These are phyloP conservation scores for Buddleja alternifolia DNA, from an alignment of 257 asterid species.

Conservation along the genomic window DNA sequence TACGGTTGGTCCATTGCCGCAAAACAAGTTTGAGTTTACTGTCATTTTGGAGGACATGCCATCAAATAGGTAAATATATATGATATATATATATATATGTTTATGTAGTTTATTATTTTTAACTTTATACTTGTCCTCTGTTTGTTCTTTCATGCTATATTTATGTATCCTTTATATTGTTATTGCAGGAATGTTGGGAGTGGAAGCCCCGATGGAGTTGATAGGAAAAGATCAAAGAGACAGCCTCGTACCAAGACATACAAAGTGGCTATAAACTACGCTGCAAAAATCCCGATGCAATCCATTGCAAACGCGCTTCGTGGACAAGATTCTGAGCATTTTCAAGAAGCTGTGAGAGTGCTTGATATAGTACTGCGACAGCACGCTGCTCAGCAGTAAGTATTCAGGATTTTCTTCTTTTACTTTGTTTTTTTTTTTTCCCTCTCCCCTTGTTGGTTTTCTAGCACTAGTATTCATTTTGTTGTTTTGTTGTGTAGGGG, in stretches of 20 bases:
- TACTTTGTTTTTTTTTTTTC: too few relatives aligned
- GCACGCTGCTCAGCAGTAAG: slow-evolving; percentile 63
- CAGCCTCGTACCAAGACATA: slow-evolving; percentile 53
- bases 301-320: slow-evolving; percentile 56
- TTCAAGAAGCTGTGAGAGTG: slow-evolving; percentile 80
- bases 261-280: slow-evolving; percentile 61
- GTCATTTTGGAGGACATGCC: slow-evolving; percentile 56
- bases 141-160: background rate
- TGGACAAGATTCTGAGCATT: slow-evolving; percentile 67
- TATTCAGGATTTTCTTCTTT: background rate
- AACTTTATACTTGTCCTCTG: background rate
- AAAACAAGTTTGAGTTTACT: slow-evolving; percentile 55
- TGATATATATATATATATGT: too few relatives aligned
- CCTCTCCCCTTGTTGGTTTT: background rate
- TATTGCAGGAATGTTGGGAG: slow-evolving; percentile 42
- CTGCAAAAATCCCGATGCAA: slow-evolving; percentile 62
- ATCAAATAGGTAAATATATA: slow-evolving; percentile 41
- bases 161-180: background rate
- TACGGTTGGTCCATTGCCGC: slow-evolving; percentile 72
- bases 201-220: slow-evolving; percentile 45
- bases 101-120: background rate
- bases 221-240: slow-evolving; percentile 48
- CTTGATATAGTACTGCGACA: slow-evolving; percentile 65
- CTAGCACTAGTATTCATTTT: background rate
- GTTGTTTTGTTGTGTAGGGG: slow-evolving; percentile 47